Percentiles rank a stretch among this genome's conserved stretches.
Evolutionary conservation across 1,139 yeast species (phyloP).

Genomic region (Saccharomyces hybrid): DNA sequence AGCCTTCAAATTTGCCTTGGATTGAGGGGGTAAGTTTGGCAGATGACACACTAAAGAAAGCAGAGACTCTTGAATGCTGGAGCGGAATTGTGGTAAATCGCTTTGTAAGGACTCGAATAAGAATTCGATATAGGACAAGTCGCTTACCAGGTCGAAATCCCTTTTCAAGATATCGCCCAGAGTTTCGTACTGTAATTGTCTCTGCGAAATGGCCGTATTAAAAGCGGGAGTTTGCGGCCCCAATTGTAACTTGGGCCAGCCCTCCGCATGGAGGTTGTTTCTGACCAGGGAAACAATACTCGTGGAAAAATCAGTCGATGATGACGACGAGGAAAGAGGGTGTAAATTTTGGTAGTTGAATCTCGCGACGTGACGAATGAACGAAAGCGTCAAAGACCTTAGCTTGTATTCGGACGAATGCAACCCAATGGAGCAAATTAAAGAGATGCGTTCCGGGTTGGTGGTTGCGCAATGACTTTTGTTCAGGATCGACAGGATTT

Average conservation of each 20-base stretch:
- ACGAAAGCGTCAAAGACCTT: conserved; percentile 42
- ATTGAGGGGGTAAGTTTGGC: conserved; percentile 34
- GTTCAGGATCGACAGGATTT: conserved; percentile 44
- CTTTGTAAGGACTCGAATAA: conserved; percentile 63
- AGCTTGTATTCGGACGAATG: conserved; percentile 41
- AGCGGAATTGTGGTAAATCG: conserved; percentile 54
- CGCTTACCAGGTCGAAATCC: conserved; percentile 41
- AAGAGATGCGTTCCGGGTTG: conserved; percentile 32
- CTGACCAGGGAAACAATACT: conserved; percentile 46
- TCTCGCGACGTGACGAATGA: conserved; percentile 48
- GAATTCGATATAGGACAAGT: conserved; percentile 52
- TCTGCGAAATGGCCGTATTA: conserved; percentile 31
- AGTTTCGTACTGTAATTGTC: conserved; percentile 69
- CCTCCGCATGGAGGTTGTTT: conserved; percentile 45
- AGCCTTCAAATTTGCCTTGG: conserved; percentile 40
- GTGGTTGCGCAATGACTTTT: conserved; percentile 47
- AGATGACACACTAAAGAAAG: conserved; percentile 50
- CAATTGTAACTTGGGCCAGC: conserved; percentile 48
- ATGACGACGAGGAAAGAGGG: conserved; percentile 12
- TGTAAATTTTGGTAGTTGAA: conserved; percentile 25
- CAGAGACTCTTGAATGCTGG: conserved; percentile 67
- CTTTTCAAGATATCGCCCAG: conserved; percentile 57
- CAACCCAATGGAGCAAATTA: conserved; percentile 49
- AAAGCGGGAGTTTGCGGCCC: conserved; percentile 28
- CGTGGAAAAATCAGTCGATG: conserved; percentile 31